Evolutionary conservation across 2,329 filamentous ascomycete genomes (phyloP), one percentile per base, ranked within the genome.

Genomic region (Aureobasidium sp.): DNA sequence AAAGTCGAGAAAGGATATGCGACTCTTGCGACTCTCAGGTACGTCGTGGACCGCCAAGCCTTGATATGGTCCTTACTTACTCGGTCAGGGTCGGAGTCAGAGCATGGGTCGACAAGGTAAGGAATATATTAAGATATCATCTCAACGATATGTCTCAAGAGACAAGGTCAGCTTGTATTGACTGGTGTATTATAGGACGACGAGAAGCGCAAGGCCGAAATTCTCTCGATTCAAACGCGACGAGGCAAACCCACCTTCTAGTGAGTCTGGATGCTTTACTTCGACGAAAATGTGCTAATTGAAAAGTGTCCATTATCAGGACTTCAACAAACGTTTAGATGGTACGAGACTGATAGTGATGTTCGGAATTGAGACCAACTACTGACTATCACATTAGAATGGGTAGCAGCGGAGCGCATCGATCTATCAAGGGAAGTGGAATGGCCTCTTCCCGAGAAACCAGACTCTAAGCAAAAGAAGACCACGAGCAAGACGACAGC

Each of bases 361-460:
- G 21, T 21, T 21, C 21, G 21, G 1, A 21, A 21, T 21, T 21
- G 21, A 21, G 1, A 21, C 21, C 21, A 21, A 21, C 1, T 21
- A 21, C 84, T 13, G 79, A 83, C 78, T 16, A 29, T 10, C 1
- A 21, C n/a, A 48, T 32, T 16, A 61, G 94, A 99, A 79, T 99
- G 94, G 94, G 87, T 99, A 10, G 82, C 89, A 1, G 83, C 88
- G 34, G 81, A 84, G 39, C 85, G 94, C 39, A 90, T 99, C 67
- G 91, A 97, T 73, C 87, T 99, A 62, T 80, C 83, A 1, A 87
- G 91, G 67, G 92, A 97, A 68, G 94, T 99, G 60, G 94, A 99
- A 77, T 99, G 94, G 92, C 94, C 94, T 25, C 88, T 86, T 64
- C 90, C 91, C 10, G 92, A 96, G 65, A 96, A 96, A 74, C 81